These are phyloP conservation scores for Berberis thunbergii DNA, from an alignment of 164 flowering plant species.

Conservation along the genomic window DNA sequence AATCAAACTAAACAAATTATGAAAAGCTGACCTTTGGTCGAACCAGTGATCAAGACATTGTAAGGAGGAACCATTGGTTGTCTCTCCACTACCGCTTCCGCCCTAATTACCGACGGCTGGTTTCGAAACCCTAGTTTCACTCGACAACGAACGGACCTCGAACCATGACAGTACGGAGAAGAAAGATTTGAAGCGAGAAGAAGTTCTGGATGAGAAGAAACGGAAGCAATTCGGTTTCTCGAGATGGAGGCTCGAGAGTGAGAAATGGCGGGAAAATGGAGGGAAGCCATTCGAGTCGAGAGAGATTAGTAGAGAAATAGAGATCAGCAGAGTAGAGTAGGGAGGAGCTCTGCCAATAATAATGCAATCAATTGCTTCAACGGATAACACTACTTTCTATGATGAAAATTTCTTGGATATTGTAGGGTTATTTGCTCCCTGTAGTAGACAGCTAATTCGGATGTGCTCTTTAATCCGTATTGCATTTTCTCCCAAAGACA, in stretches of 20 bases:
- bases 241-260: neutral
- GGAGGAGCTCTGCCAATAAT: too few species aligned
- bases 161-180: neutral
- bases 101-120: constrained; percentile 2
- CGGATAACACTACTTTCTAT: too few species aligned
- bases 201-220: constrained; percentile 3
- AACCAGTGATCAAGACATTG: constrained; percentile 78
- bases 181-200: neutral
- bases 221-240: neutral
- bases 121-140: constrained; percentile 1
- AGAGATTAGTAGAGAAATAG: neutral
- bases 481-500: too few species aligned
- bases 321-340: neutral
- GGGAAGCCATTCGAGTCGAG: constrained; percentile 19
- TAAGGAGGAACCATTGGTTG: constrained; percentile 71
- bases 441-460: too few species aligned
- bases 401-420: too few species aligned
- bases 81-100: constrained; percentile 7
- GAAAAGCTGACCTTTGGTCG: constrained; percentile 50
- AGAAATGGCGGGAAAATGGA: constrained; percentile 14
- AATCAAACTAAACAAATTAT: neutral
- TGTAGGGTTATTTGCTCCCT: too few species aligned
- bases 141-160: constrained; percentile 9
- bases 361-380: too few species aligned
- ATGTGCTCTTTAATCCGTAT: too few species aligned